Evolutionary conservation across 1,139 yeast species (phyloP).

Genomic region (Blastobotrys apis): DNA sequence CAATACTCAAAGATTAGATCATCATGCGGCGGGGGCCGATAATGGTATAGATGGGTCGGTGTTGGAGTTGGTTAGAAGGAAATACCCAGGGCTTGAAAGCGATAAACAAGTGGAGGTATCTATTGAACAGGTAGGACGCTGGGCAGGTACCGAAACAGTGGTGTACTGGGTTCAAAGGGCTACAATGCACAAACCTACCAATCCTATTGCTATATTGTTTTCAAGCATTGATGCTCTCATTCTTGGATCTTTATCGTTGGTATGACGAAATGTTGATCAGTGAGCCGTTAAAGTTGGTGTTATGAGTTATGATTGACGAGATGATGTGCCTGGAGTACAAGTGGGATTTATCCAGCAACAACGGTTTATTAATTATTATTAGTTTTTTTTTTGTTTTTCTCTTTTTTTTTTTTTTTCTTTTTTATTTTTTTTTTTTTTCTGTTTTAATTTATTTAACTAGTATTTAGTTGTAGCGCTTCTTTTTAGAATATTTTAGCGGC

Average conservation of each 20-base stretch:
- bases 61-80: slow-evolving; percentile 5
- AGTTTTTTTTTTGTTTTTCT: neutral
- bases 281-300: neutral
- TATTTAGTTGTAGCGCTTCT: too few species aligned
- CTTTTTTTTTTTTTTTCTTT: too few species aligned
- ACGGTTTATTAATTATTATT: neutral
- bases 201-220: slow-evolving; percentile 7
- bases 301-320: neutral
- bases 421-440: too few species aligned
- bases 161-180: slow-evolving; percentile 3
- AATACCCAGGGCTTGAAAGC: slow-evolving; percentile 7
- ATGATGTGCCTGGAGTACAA: too few species aligned
- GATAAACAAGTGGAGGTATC: slow-evolving; percentile 8
- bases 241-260: neutral
- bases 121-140: slow-evolving; percentile 9
- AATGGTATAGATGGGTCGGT: slow-evolving; percentile 11
- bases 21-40: slow-evolving; percentile 9
- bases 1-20: slow-evolving; percentile 7
- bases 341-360: neutral
- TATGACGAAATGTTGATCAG: neutral
- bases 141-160: slow-evolving; percentile 9
- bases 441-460: too few species aligned
- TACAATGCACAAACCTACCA: neutral
- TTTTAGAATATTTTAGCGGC: too few species aligned
- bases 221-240: slow-evolving; percentile 4